phyloP scores from a whole-genome alignment of 202 grass and related monocot genomes.

The Tripidium arundinaceum region DNA sequence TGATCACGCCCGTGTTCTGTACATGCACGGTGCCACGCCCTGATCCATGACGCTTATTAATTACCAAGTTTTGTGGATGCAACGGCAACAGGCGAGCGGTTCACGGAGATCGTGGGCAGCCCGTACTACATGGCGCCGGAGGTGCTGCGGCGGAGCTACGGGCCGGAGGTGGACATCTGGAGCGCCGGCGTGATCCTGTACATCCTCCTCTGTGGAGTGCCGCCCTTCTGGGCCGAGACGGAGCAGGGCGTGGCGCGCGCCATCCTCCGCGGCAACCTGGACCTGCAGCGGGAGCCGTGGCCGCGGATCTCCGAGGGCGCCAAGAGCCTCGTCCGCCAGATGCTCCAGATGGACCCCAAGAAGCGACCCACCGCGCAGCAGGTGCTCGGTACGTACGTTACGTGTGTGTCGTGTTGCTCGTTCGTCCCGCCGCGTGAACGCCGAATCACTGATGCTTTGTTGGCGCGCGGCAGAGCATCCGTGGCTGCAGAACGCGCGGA shows the following conservation, averaged over 20 bases:
- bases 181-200: conserved; percentile 59
- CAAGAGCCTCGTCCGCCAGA: conserved; percentile 57
- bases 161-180: conserved; percentile 55
- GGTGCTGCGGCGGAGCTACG: conserved; percentile 50
- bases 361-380: conserved; percentile 58
- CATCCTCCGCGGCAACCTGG: conserved; percentile 51
- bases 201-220: conserved; percentile 59
- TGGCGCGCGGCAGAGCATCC: conserved; percentile 46
- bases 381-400: conserved; percentile 44
- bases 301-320: conserved; percentile 56
- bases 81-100: conserved; percentile 40
- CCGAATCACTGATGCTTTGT: background rate
- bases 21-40: background rate
- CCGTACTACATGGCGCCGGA: conserved; percentile 70
- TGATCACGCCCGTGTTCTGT: background rate
- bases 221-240: conserved; percentile 55
- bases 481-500: conserved; percentile 78
- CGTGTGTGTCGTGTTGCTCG: no score
- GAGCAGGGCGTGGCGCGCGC: conserved; percentile 72
- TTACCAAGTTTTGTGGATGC: background rate
- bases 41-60: background rate
- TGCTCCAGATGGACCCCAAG: conserved; percentile 59
- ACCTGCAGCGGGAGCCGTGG: conserved; percentile 62
- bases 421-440: background rate
- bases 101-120: conserved; percentile 63